Base-by-base conservation (phyloP, 139 green algal genomes). In the Diplosphaera chodatii region DNA sequence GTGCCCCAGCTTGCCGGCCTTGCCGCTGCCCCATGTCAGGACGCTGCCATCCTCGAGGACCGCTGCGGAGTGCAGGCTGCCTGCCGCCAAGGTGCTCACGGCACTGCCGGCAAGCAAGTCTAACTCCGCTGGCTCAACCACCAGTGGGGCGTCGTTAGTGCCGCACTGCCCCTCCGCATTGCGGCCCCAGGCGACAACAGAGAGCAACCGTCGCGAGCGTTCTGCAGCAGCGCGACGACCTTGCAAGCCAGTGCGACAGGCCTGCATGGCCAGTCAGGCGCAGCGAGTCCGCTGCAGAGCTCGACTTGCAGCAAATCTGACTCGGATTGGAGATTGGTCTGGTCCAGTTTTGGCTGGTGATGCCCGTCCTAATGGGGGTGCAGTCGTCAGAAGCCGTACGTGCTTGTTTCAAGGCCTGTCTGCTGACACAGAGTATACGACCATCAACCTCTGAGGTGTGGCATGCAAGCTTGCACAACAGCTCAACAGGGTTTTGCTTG, bases 1-100 rank as follows among this genome's bases (percentile, higher is more conserved):
- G 27, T 87, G 85, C 0, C 87, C 87, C 20, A 93, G 83, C 82
- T 90, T 88, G 32, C 84, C 87, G 1, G 72, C 64, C 16, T 70
- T 71, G n/a, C 87, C 87, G 16, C 79, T 72, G 6, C 87, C 87
- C 80, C 85, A 93, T 0, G 81, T 90, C 63, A 67, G 82, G 0
- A 72, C 84, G 13, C 86, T 76, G 5, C 86, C 85, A 22, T 29
- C 64, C 0, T 29, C 29, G 0, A 74, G 37, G 13, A 91, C 68
- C 4, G 78, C 83, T 6, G 67, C 77, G 25, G 75, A 84, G 65
- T 77, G 71, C 0, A 85, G 71, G 41, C 80, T 88, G 31, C 79
- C 79, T 0, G 81, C 83, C 1, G 32, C 29, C 5, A 91, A 48
- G 4, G 25, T 55, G 1, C 10, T 20, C 0, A 90, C 67, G 0